Conservation (phyloP, 225 moss, liverwort and hornwort species). For the Asterella californica region DNA sequence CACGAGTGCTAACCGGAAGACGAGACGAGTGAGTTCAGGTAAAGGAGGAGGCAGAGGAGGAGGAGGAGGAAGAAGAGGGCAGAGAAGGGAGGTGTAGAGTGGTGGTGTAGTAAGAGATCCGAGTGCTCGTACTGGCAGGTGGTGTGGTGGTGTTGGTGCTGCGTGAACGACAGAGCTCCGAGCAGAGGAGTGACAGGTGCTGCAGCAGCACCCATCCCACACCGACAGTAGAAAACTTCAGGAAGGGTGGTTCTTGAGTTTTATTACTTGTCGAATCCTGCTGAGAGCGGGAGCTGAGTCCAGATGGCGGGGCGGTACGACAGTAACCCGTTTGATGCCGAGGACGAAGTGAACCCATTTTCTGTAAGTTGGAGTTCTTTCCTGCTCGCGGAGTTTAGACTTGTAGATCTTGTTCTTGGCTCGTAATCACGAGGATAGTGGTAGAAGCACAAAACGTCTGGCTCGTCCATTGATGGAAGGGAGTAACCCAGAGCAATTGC, state of each 20-base stretch:
- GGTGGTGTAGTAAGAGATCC: neutral
- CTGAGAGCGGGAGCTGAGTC: conserved; percentile 15
- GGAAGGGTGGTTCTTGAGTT: conserved; percentile 7
- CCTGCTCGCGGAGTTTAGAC: neutral
- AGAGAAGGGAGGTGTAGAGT: conserved; percentile 4
- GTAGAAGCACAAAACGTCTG: neutral
- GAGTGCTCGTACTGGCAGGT: conserved; percentile 2
- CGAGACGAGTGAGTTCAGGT: neutral
- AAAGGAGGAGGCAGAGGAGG: neutral
- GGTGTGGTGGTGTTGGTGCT: conserved; percentile 18
- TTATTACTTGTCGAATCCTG: conserved; percentile 17
- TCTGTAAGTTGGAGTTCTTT: conserved; percentile 53
- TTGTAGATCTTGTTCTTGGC: neutral
- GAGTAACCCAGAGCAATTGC: neutral
- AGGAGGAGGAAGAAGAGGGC: neutral
- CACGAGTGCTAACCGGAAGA: neutral
- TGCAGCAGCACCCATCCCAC: conserved; percentile 20
- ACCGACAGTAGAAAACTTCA: conserved; percentile 17
- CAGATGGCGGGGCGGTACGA: conserved; percentile 95
- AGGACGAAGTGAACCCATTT: conserved; percentile 96
- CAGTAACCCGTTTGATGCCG: conserved; percentile 81
- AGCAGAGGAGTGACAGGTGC: neutral
- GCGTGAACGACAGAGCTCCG: neutral
- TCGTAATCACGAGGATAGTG: neutral
- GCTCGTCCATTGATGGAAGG: neutral